phyloP scores from a whole-genome alignment of 768 basidiomycete genomes.

The Lanmaoa pseudosensibilis region DNA sequence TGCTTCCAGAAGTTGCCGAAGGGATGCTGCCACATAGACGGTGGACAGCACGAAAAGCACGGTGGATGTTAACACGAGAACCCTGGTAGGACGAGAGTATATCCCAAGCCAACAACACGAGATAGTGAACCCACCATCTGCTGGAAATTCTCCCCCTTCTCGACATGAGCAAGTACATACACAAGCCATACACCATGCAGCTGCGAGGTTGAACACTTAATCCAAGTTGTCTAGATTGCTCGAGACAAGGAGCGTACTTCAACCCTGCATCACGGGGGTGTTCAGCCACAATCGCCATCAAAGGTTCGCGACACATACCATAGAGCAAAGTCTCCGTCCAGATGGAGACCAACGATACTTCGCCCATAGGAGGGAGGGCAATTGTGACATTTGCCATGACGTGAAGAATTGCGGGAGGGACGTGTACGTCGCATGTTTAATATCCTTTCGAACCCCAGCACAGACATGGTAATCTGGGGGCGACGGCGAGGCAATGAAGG shows the following conservation, averaged over 20 bases:
- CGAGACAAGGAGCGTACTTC: slow-evolving; percentile 3
- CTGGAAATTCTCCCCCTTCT: neutral
- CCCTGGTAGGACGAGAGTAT: neutral
- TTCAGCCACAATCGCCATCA: neutral
- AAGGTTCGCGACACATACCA: slow-evolving; percentile 3
- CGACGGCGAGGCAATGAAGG: neutral
- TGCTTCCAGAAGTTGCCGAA: slow-evolving; percentile 17
- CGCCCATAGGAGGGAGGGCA: slow-evolving; percentile 10
- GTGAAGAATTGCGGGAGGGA: neutral
- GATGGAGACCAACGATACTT: slow-evolving; percentile 15
- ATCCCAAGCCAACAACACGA: neutral
- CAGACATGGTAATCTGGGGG: neutral
- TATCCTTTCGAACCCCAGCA: neutral
- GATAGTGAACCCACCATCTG: slow-evolving; percentile 1
- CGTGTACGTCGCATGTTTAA: neutral
- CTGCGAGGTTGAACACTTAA: neutral
- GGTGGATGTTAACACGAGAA: slow-evolving; percentile 14
- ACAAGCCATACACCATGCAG: slow-evolving; percentile 13
- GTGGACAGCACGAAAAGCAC: slow-evolving; percentile 15
- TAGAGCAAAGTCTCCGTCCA: slow-evolving; percentile 21
- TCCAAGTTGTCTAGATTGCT: neutral
- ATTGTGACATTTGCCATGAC: slow-evolving; percentile 1
- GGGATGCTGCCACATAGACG: slow-evolving; percentile 12
- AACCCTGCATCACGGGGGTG: neutral
- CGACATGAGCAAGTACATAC: slow-evolving; percentile 14